Conservation (phyloP, 2,329 filamentous ascomycete species). For the Verruconis gallopava region DNA sequence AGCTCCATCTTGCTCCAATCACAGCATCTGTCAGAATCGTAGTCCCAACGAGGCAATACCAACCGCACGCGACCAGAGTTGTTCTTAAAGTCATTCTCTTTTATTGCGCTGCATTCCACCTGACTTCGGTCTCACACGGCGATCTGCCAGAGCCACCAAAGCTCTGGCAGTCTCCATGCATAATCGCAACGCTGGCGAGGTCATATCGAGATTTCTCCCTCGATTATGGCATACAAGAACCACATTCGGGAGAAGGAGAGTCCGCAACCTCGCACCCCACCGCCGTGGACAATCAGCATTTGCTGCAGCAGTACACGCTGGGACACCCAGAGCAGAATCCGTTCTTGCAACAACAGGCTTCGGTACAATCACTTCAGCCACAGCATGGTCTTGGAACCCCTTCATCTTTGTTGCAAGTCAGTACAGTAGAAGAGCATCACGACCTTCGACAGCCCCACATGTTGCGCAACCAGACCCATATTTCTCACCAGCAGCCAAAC, state of each 20-base stretch:
- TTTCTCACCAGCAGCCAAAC: constrained; percentile 23
- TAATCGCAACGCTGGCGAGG: constrained; percentile 37
- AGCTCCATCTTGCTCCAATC: constrained; percentile 22
- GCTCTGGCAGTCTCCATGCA: constrained; percentile 39
- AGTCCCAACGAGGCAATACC: constrained; percentile 22
- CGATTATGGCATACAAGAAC: constrained; percentile 32
- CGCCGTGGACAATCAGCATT: constrained; percentile 28
- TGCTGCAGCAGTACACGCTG: constrained; percentile 25
- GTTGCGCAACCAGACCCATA: constrained; percentile 18
- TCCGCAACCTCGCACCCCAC: constrained; percentile 16
- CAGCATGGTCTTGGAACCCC: constrained; percentile 22
- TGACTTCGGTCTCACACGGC: constrained; percentile 31
- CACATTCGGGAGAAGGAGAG: constrained; percentile 25
- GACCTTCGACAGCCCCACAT: constrained; percentile 13
- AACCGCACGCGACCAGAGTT: constrained; percentile 30
- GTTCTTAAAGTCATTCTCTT: constrained; percentile 21
- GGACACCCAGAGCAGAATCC: constrained; percentile 6
- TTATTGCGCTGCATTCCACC: constrained; percentile 20
- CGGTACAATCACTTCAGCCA: constrained; percentile 20
- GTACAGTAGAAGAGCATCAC: constrained; percentile 25
- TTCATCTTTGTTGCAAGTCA: constrained; percentile 24
- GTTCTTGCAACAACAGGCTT: constrained; percentile 7
- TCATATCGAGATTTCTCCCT: constrained; percentile 33
- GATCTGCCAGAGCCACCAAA: constrained; percentile 34
- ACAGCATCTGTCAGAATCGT: constrained; percentile 30